Evolutionary conservation across 164 flowering plant genomes (phyloP), one percentile per base, ranked within the genome.

Genomic region (Vitis rupestris): DNA sequence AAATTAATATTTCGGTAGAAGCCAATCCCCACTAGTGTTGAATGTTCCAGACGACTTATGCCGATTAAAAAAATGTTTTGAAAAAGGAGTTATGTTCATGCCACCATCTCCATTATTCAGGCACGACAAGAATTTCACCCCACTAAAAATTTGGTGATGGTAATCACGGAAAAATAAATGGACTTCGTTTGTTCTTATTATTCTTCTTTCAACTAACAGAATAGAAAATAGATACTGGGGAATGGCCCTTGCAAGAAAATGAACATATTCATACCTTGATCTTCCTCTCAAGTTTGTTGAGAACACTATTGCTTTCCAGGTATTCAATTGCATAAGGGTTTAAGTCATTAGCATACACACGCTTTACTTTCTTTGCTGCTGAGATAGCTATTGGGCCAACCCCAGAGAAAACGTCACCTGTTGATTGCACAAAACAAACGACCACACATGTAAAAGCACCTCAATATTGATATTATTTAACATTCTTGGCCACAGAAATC

Each of bases 401-500:
- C 52, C 98, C 97, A 77, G 92, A 66, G 73, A 95, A 95, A 64
- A 95, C 98, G 86, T 91, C 99, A 85, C 99, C 98, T 95, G 85
- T 63, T 66, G 58, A 65, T 61, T 29, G 58, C 15, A 61, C 13
- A 65, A 29, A 64, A 6, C 44, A 59, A 57, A 37, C 11, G 3
- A 50, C 3, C 50, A 13, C 48, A 48, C 54, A 52, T 29, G 51
- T 68, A 23, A 52, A 49, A 56, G 67, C 75, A 67, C 50, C 67
- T 63, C 48, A 59, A 51, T 8, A 66, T 14, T 11, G 1, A 64
- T 64, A 50, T 2, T 59, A 23, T 9, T 59, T 59, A 59, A 16
- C 14, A 59, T 8, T 59, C 29, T 59, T 9, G 10, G 10, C 27
- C 16, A n/a, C 16, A n/a, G 16, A 23, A 59, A 59, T 10, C 10